These are phyloP conservation scores for Helotiales sp. DNA, from an alignment of 2,329 filamentous ascomycete species.

Conservation along the genomic window DNA sequence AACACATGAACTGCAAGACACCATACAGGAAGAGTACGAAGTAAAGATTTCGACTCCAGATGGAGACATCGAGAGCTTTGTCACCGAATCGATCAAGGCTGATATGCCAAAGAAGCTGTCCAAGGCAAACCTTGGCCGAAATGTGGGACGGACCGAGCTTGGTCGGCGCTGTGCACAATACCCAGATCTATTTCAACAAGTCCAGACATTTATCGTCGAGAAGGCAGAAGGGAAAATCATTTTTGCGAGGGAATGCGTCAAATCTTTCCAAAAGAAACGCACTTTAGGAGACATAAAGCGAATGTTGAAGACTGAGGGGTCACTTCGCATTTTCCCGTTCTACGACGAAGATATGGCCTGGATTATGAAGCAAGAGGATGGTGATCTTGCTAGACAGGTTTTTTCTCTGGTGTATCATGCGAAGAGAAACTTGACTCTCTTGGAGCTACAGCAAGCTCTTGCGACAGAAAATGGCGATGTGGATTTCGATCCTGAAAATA, in stretches of 20 bases:
- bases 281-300: slow-evolving; percentile 20
- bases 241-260: slow-evolving; percentile 24
- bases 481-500: slow-evolving; percentile 22
- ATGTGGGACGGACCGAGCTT: slow-evolving; percentile 6
- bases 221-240: slow-evolving; percentile 24
- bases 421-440: slow-evolving; percentile 34
- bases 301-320: slow-evolving; percentile 16
- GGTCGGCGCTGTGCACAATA: slow-evolving; percentile 16
- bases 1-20: slow-evolving; percentile 12
- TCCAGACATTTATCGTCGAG: slow-evolving; percentile 20
- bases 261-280: slow-evolving; percentile 17
- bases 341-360: slow-evolving; percentile 49
- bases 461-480: slow-evolving; percentile 36
- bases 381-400: slow-evolving; percentile 32
- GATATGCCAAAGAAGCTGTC: slow-evolving; percentile 22
- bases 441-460: slow-evolving; percentile 44
- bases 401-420: slow-evolving; percentile 44
- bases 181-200: slow-evolving; percentile 7
- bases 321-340: slow-evolving; percentile 43
- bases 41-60: slow-evolving; percentile 16
- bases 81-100: slow-evolving; percentile 13
- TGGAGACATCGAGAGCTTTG: slow-evolving; percentile 18
- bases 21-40: slow-evolving; percentile 17
- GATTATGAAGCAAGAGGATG: slow-evolving; percentile 48
- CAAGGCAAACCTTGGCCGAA: slow-evolving; percentile 7